Evolutionary conservation across 2,329 filamentous ascomycete genomes (phyloP).

Genomic region (Nemania sp.): DNA sequence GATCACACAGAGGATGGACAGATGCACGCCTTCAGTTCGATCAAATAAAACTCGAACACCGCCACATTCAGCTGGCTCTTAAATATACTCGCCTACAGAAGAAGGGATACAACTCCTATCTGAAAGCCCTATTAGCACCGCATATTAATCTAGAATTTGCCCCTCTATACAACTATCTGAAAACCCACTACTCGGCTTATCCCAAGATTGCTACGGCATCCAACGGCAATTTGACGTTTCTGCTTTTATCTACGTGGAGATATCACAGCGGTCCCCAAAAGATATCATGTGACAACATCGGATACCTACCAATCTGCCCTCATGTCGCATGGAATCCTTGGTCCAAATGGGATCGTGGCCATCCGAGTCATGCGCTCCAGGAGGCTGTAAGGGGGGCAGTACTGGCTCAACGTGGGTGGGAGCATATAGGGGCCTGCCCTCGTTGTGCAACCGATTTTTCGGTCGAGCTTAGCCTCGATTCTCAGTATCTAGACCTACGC

Average conservation of each 20-base stretch:
- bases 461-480: background rate
- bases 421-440: constrained; percentile 10
- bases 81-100: constrained; percentile 21
- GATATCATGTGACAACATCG: background rate
- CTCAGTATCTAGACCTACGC: constrained; percentile 1
- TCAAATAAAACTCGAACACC: constrained; percentile 3
- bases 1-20: too few relatives aligned
- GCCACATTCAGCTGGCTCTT: constrained; percentile 20
- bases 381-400: too few relatives aligned
- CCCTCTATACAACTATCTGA: too few relatives aligned
- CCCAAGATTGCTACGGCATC: background rate
- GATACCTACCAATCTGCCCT: background rate
- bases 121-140: constrained; percentile 2
- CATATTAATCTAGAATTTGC: background rate
- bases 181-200: constrained; percentile 8
- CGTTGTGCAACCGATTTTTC: constrained; percentile 18
- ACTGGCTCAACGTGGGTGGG: background rate
- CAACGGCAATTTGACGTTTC: constrained; percentile 15
- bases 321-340: background rate
- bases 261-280: background rate
- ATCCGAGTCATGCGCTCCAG: too few relatives aligned
- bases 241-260: constrained; percentile 22
- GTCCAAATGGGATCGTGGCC: too few relatives aligned
- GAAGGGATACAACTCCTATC: constrained; percentile 5
- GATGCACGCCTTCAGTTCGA: too few relatives aligned